Evolutionary conservation across 352 stramenopile genomes (phyloP), one percentile per base, ranked within the genome.

Genomic region (Phytopythium mirpurense): DNA sequence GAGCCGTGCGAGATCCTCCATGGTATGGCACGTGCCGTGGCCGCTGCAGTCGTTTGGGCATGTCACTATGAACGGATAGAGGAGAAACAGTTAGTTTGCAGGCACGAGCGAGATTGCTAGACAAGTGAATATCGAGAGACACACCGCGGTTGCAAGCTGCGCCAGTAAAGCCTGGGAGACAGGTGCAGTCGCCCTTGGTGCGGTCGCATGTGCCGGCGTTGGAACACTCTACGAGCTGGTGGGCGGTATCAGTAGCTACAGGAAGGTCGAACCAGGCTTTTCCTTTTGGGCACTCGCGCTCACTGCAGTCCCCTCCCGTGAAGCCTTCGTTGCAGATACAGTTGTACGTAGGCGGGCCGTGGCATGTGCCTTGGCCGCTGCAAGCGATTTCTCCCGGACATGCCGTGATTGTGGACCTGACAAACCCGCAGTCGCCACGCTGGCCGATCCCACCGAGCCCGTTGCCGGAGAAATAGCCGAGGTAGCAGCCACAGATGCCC

Each of bases 401-500:
- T 23, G 63, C 67, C 31, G 77, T 88, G 48, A 92, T 72, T 1
- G 74, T 73, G 12, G 56, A 57, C 8, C 59, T 65, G 57, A 90
- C 78, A 58, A 80, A 93, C 6, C 93, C 95, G 58, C 95, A 98
- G 73, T 98, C 93, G 16, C 93, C 93, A 18, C 91, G 75, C 57
- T 78, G 76, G 3, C 93, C 90, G 35, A 90, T 86, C 21, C 66
- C 77, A 26, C 78, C 91, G 34, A 86, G 76, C 3, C 83, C 85
- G 45, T 91, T 76, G 62, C 81, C 88, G 14, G 78, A 90, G 52
- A 92, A 93, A 40, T 88, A 97, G 51, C 82, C 87, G 11, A 43
- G 40, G 66, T 90, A 96, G 66, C 92, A 98, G 2, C 50, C 54
- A 62, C 92, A 98, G 26, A 93, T 65, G 37, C 88, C 74, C 8